Evolutionary conservation across 441 rosid species (phyloP).

Genomic region (Euphorbia schlechtendalii): DNA sequence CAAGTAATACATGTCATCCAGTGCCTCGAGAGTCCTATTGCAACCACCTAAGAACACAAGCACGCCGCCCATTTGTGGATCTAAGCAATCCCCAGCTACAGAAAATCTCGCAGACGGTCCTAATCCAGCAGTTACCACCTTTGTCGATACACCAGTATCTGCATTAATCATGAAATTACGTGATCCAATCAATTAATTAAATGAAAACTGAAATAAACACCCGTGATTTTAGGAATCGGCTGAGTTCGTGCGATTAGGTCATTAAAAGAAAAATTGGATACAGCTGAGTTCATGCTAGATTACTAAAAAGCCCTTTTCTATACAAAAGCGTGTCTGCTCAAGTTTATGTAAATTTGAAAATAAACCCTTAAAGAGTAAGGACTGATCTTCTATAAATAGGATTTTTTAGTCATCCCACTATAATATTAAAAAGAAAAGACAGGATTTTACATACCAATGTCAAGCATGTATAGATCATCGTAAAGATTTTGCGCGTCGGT

Average conservation of each 20-base stretch:
- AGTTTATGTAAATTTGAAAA: too few species aligned
- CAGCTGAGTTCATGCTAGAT: background rate
- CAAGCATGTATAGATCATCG: conserved; percentile 75
- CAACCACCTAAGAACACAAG: conserved; percentile 90
- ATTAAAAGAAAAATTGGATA: background rate
- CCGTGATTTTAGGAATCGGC: too few species aligned
- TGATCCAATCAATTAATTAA: conserved; percentile 8
- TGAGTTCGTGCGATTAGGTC: background rate
- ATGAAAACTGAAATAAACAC: too few species aligned
- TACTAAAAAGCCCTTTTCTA: background rate
- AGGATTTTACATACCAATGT: conserved; percentile 56
- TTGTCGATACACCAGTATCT: conserved; percentile 85
- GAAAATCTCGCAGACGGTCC: conserved; percentile 95
- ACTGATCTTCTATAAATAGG: background rate
- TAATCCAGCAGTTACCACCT: conserved; percentile 53
- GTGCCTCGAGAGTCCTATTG: conserved; percentile 83
- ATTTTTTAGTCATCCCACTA: background rate
- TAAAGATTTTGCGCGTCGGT: conserved; percentile 81
- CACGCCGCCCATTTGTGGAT: conserved; percentile 68
- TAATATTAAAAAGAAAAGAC: too few species aligned
- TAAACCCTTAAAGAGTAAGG: too few species aligned
- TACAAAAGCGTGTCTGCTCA: too few species aligned
- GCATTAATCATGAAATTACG: conserved; percentile 19
- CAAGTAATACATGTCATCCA: conserved; percentile 86
- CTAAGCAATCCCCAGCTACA: conserved; percentile 79